These are phyloP conservation scores for Alternaria infectoria DNA, from an alignment of 2,329 filamentous ascomycete species.

Conservation along the genomic window DNA sequence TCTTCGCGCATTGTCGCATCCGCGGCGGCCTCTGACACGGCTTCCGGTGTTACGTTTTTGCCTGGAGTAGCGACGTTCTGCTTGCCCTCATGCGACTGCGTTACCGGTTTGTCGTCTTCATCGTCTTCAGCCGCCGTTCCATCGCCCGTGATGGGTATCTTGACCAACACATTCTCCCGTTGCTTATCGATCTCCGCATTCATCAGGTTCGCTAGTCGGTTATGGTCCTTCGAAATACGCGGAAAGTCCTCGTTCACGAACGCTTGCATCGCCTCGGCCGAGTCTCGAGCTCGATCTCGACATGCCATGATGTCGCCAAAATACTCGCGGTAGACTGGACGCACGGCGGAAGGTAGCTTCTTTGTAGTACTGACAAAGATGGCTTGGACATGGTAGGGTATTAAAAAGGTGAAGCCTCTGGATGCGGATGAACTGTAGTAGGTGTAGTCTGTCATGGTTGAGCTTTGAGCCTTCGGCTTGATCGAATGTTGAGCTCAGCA, in stretches of 20 bases:
- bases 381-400: neutral
- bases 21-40: rapidly evolving
- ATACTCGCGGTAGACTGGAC: neutral
- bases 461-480: neutral
- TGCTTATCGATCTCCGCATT: neutral
- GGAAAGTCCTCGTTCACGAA: neutral
- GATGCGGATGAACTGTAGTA: neutral
- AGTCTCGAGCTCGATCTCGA: neutral
- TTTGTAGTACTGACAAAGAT: neutral
- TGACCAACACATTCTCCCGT: neutral
- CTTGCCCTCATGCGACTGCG: too few species aligned
- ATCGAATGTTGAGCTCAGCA: rapidly evolving
- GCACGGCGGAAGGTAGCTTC: neutral
- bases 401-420: neutral
- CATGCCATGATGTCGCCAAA: neutral
- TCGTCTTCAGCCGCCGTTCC: neutral
- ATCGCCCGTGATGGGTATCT: neutral
- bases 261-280: neutral
- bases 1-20: neutral
- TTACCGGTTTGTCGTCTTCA: too few species aligned
- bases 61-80: rapidly evolving
- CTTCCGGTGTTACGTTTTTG: neutral
- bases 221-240: neutral
- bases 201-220: neutral
- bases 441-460: neutral